These are phyloP conservation scores for Aurifilum marmelostoma DNA, from an alignment of 2,329 filamentous ascomycete species.

Conservation along the genomic window DNA sequence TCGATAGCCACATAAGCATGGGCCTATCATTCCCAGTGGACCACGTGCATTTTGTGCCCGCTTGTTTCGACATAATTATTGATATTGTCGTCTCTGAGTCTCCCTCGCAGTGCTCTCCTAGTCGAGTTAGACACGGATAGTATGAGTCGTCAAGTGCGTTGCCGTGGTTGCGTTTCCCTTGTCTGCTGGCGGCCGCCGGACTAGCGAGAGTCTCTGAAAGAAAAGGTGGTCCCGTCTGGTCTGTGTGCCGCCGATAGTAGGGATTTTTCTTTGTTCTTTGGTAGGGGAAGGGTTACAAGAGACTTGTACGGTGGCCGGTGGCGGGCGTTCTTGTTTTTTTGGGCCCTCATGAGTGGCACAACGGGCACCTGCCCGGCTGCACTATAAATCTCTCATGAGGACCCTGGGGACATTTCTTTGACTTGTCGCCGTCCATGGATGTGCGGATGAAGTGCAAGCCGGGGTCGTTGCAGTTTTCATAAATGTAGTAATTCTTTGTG, in stretches of 20 bases:
- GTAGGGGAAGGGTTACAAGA: too few relatives aligned
- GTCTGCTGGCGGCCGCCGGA: not conserved
- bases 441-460: conserved; percentile 73
- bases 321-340: too few relatives aligned
- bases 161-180: not conserved
- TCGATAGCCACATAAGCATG: not conserved
- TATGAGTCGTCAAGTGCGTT: not conserved
- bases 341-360: conserved; percentile 43
- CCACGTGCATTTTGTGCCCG: not conserved
- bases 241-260: not conserved
- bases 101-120: not conserved
- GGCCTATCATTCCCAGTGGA: not conserved
- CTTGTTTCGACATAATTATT: not conserved
- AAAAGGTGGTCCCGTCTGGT: not conserved
- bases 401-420: conserved; percentile 61
- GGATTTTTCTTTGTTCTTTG: too few relatives aligned
- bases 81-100: not conserved
- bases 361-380: conserved; percentile 63
- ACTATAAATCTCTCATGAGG: conserved; percentile 78
- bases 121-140: not conserved
- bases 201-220: not conserved
- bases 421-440: conserved; percentile 66
- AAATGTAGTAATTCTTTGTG: conserved; percentile 78
- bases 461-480: conserved; percentile 70
- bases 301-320: too few relatives aligned